Base-by-base conservation (phyloP, 495 filamentous ascomycete species). In the Penicillium cinerascens region DNA sequence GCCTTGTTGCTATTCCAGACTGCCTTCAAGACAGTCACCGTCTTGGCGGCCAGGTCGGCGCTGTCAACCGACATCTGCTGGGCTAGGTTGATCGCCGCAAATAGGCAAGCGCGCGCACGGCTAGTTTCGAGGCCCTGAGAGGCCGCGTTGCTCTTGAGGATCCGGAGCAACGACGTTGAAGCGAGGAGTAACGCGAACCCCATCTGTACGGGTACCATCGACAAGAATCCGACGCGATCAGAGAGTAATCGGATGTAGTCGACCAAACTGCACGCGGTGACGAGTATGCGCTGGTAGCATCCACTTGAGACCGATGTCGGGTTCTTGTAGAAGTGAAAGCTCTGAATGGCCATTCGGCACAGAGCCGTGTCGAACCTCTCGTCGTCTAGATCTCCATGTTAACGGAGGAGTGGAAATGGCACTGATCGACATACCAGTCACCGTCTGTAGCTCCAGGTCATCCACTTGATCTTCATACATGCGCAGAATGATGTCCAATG, bases 1-100 rank as follows among this genome's bases (percentile, higher is more conserved):
- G 70, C 71, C 44, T 68, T 76, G 48, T 47, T 62, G 57, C 77
- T 79, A 41, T 71, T 75, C 70, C 73, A 78, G 2, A 78, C 49
- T 23, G 72, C 66, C 23, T 59, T 74, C 37, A 78, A 21, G 1
- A 74, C 44, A 0, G 52, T 61, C 0, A 68, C 62, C 1, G 55
- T 65, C 33, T 71, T 75, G 1, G 69, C 65, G 0, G 69, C 52
- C 4, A 68, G 47, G 35, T 78, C 76, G 6, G 68, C 63, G 18
- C 64, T 70, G 41, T 71, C 69, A 2, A 72, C 56, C 0, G 71
- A 68, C 60, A 72, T 68, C 20, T 69, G 60, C 39, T 70, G 71
- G 0, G 65, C 58, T 13, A 77, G 49, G 43, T 74, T 70, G 38
- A 79, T 70, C 1, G 68, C 64, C 0, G 45, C 57, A 42, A 76